Evolutionary conservation across 106 monocot genomes (phyloP).

Genomic region (Dactylorhiza incarnata): DNA sequence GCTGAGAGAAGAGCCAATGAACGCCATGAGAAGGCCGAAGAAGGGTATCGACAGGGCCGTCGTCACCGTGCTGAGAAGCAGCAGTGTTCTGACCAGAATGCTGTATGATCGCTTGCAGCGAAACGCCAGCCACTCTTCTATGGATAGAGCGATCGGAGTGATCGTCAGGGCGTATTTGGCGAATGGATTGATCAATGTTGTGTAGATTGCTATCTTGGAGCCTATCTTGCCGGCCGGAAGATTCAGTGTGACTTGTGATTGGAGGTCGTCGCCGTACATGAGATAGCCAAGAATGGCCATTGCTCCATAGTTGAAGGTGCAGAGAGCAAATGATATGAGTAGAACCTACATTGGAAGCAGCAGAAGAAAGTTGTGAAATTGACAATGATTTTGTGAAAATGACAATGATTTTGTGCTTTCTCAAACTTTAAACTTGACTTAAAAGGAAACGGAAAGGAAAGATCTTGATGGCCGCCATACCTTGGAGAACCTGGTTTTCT

Average conservation of each 20-base stretch:
- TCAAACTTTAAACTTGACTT: not conserved
- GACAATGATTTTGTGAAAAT: not conserved
- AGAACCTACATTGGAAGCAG: constrained; percentile 33
- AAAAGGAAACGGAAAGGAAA: not conserved
- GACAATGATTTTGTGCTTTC: not conserved
- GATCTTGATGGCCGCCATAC: constrained; percentile 14
- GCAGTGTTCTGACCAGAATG: constrained; percentile 32
- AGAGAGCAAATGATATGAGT: constrained; percentile 36
- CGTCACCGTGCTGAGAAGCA: constrained; percentile 56
- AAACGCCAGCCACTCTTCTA: constrained; percentile 27
- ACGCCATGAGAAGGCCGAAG: constrained; percentile 58
- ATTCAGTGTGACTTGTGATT: constrained; percentile 66
- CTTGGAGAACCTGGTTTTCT: constrained; percentile 40
- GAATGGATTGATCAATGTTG: constrained; percentile 54
- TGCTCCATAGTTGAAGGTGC: constrained; percentile 48
- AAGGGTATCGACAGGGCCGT: constrained; percentile 60
- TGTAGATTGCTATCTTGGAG: constrained; percentile 59
- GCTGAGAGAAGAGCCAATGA: constrained; percentile 73
- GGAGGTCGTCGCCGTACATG: constrained; percentile 46
- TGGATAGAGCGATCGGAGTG: constrained; percentile 35
- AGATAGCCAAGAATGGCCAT: constrained; percentile 59
- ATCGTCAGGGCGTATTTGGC: constrained; percentile 55
- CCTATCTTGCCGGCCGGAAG: constrained; percentile 37
- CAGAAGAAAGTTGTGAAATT: not conserved
- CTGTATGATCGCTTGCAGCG: constrained; percentile 11